Base-by-base conservation (phyloP, 2,329 filamentous ascomycete species). In the Colletotrichum sojae region DNA sequence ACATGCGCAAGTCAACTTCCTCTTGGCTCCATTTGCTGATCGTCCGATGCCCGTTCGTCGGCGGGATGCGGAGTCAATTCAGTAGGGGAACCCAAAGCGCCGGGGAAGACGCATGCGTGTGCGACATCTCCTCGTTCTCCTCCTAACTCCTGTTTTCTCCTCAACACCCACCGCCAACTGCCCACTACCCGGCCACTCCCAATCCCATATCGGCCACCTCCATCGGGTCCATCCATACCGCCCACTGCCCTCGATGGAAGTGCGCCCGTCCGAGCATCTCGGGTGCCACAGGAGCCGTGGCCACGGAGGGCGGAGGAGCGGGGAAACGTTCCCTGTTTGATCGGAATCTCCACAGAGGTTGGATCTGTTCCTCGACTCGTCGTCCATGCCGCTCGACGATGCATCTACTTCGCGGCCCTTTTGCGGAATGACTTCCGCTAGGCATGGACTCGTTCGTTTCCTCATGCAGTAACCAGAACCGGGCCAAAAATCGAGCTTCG, bases 361-460 rank as follows among this genome's bases (percentile, higher is more conserved):
- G 49, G 59, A 46, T 40, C 36, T 54, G 5, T 18, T 20, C 31
- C 20, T 49, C 39, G 25, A 43, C 53, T 49, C 39, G 25, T 22
- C 53, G 31, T 43, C 43, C 45, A 18, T 36, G 31, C 45, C 40
- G 46, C 48, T 59, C 56, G 43, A 62, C 39, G 56, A 61, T 48
- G 40, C 57, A 40, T 45, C n/a, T 18, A 52, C 36, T 43, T 20
- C 55, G 45, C 66, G 66, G 66, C 66, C 61, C 61, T 60, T 60
- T 49, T 60, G 27, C 66, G 54, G 61, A 31, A 40, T 52, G 61
- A 56, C 55, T 64, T 20, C 61, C 51, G 31, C 31, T 36, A 36
- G 31, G 2, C 9, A 43, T 5, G 2, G 40, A 6, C 40, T 15
- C n/a, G 40, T 43, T 5, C 13, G 40, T 43, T 43, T 15, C 40